These are phyloP conservation scores for Carpinus fangiana DNA, from an alignment of 306 rosid genomes.

Conservation along the genomic window DNA sequence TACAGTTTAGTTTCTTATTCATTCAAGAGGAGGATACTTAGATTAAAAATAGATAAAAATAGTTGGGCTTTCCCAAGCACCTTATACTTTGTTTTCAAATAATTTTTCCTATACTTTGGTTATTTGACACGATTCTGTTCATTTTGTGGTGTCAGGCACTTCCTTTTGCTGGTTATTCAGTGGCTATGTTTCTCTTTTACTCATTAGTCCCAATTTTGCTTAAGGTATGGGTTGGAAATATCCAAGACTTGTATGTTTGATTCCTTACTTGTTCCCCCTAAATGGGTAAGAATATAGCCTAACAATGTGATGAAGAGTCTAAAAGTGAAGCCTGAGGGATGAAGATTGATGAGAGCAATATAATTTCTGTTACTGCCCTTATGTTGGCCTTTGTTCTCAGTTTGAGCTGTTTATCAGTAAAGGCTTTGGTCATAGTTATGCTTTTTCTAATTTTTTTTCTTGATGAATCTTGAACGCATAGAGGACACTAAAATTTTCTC, in stretches of 20 bases:
- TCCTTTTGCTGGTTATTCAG: conserved; percentile 85
- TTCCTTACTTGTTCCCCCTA: not conserved
- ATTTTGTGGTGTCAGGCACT: conserved; percentile 63
- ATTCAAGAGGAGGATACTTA: not conserved
- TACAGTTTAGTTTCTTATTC: not conserved
- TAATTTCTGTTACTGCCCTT: not conserved
- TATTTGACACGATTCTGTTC: conserved; percentile 12
- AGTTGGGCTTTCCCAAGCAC: not conserved
- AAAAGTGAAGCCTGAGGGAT: conserved; percentile 1
- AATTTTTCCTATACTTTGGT: not conserved
- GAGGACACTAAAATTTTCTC: not conserved
- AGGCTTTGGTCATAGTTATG: not conserved
- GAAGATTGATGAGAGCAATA: not conserved
- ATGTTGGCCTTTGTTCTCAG: not conserved
- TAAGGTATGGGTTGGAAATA: conserved; percentile 54
- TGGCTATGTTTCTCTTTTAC: conserved; percentile 91
- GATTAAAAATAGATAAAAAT: not conserved
- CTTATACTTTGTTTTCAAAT: not conserved
- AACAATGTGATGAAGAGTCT: not conserved
- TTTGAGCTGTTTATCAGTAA: not conserved
- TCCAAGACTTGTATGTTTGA: conserved; percentile 6
- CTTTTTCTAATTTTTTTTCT: not conserved
- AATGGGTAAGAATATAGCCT: not conserved
- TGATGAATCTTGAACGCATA: not conserved
- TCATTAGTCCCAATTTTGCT: conserved; percentile 87